phyloP scores from a whole-genome alignment of 2,329 filamentous ascomycete species.

The Alternaria triticimaculans region DNA sequence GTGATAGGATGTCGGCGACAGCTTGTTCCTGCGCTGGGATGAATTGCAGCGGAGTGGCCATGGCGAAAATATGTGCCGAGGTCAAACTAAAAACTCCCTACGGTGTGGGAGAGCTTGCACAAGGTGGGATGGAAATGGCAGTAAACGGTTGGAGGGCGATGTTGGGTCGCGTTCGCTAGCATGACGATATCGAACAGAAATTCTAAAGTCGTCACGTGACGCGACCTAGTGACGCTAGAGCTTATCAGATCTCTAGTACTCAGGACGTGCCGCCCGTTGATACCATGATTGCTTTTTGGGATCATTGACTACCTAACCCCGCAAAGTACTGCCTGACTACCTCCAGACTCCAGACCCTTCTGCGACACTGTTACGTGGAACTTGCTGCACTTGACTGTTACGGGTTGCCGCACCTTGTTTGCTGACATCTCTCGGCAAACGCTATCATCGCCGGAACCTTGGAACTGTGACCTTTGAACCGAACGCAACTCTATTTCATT shows the following conservation, averaged over 20 bases:
- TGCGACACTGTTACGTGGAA: slow-evolving; percentile 17
- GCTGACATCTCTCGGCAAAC: slow-evolving; percentile 31
- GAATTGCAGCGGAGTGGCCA: slow-evolving; percentile 42
- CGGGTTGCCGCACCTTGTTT: slow-evolving; percentile 24
- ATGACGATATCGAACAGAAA: slow-evolving; percentile 36
- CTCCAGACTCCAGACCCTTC: slow-evolving; percentile 15
- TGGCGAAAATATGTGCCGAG: slow-evolving; percentile 19
- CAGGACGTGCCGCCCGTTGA: slow-evolving; percentile 11
- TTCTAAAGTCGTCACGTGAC: slow-evolving; percentile 38
- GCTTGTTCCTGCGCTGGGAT: slow-evolving; percentile 43
- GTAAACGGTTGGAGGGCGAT: slow-evolving; percentile 17
- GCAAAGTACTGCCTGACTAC: slow-evolving; percentile 5
- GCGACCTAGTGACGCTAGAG: slow-evolving; percentile 26
- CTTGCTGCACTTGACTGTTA: slow-evolving; percentile 12
- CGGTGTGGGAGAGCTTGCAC: slow-evolving; percentile 13
- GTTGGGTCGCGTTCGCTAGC: slow-evolving; percentile 25
- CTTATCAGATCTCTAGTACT: neutral
- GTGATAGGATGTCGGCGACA: slow-evolving; percentile 67
- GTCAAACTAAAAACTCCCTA: slow-evolving; percentile 9
- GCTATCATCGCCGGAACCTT: slow-evolving; percentile 22
- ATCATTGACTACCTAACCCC: slow-evolving; percentile 8
- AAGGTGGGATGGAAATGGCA: slow-evolving; percentile 27
- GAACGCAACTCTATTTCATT: slow-evolving; percentile 19
- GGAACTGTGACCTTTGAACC: slow-evolving; percentile 22
- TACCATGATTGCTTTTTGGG: slow-evolving; percentile 20